Evolutionary conservation across 1,284 basidiomycete genomes (phyloP).

Genomic region (Rhodotorula sp.): DNA sequence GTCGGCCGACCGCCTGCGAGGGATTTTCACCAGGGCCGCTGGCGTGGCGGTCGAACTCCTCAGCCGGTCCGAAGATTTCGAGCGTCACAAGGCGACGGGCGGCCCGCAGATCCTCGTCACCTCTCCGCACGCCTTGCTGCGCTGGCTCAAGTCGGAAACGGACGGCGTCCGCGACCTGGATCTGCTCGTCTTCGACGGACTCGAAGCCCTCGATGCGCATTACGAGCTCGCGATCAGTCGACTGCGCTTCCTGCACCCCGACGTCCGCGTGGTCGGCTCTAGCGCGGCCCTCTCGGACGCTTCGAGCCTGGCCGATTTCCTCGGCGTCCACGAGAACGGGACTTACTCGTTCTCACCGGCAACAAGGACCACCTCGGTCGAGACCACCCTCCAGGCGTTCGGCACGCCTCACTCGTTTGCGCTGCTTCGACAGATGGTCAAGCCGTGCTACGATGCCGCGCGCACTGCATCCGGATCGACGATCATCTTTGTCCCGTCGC

Average conservation of each 20-base stretch:
- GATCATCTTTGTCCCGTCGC: constrained; percentile 89
- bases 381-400: constrained; percentile 71
- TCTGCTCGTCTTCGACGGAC: constrained; percentile 76
- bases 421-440: constrained; percentile 87
- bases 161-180: constrained; percentile 55
- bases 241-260: constrained; percentile 56
- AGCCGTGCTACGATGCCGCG: constrained; percentile 71
- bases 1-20: constrained; percentile 47
- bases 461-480: constrained; percentile 57
- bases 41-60: constrained; percentile 40
- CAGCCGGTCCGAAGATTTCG: constrained; percentile 1
- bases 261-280: constrained; percentile 69
- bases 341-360: constrained; percentile 77
- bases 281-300: constrained; percentile 78
- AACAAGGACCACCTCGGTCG: constrained; percentile 78
- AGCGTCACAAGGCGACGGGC: neutral
- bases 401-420: constrained; percentile 82
- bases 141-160: constrained; percentile 39
- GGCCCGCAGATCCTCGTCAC: constrained; percentile 43
- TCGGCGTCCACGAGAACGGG: constrained; percentile 63
- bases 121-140: constrained; percentile 48
- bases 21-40: constrained; percentile 30
- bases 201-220: constrained; percentile 76
- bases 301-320: constrained; percentile 76
- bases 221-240: constrained; percentile 84